Conservation (phyloP, 805 yeast genomes). For the Yarrowia alimentaria region DNA sequence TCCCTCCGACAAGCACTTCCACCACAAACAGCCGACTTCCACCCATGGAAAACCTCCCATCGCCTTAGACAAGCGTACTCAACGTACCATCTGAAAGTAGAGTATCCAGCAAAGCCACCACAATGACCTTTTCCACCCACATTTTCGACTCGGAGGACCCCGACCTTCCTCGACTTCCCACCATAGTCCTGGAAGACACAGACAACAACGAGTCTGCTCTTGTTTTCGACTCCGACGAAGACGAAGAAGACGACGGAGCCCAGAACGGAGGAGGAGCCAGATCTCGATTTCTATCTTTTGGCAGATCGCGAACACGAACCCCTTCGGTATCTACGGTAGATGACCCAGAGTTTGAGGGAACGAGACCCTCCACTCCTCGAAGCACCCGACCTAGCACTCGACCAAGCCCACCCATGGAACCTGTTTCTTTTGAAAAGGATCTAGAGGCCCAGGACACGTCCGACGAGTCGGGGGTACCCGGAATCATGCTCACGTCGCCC, state of each 20-base stretch:
- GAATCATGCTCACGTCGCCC: slow-evolving; percentile 6
- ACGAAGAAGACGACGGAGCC: background rate
- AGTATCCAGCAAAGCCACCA: too few relatives aligned
- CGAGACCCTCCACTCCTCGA: background rate
- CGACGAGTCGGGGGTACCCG: background rate
- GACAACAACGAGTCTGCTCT: slow-evolving; percentile 25
- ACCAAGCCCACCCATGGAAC: background rate
- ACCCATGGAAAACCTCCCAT: slow-evolving; percentile 19
- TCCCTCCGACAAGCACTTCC: too few relatives aligned
- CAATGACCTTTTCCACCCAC: slow-evolving; percentile 28
- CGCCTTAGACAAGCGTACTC: slow-evolving; percentile 25
- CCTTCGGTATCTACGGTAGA: background rate
- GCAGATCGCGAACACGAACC: slow-evolving; percentile 1
- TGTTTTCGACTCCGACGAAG: slow-evolving; percentile 14
- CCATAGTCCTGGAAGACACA: slow-evolving; percentile 25
- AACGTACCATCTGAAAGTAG: too few relatives aligned
- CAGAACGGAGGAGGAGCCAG: background rate
- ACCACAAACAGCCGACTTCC: too few relatives aligned
- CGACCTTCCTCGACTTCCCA: slow-evolving; percentile 32
- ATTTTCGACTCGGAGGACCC: slow-evolving; percentile 35
- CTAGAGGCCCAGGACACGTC: slow-evolving; percentile 18
- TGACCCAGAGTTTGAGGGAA: slow-evolving; percentile 1
- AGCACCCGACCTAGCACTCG: too few relatives aligned
- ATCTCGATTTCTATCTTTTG: background rate
- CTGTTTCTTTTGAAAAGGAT: slow-evolving; percentile 9